These are phyloP conservation scores for Candida piceae DNA, from an alignment of 805 yeast species.

Conservation along the genomic window DNA sequence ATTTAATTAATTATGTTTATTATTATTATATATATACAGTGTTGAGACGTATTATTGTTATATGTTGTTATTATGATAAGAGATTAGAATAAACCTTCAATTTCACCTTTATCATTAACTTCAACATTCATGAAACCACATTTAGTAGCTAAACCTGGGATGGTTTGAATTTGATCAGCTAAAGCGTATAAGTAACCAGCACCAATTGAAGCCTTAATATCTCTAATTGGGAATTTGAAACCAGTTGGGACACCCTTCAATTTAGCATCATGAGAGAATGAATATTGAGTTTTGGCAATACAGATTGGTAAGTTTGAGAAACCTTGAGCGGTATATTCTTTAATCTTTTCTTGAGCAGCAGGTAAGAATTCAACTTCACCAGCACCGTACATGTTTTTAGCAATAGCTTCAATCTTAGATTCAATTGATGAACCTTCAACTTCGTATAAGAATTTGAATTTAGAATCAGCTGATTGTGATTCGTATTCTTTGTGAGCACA, in stretches of 20 bases:
- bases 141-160: conserved; percentile 95
- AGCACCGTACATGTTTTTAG: conserved; percentile 91
- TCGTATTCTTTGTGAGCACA: conserved; percentile 49
- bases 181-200: conserved; percentile 95
- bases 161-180: conserved; percentile 95
- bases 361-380: conserved; percentile 75
- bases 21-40: too few relatives aligned
- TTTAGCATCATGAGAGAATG: conserved; percentile 87
- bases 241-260: conserved; percentile 95
- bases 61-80: too few relatives aligned
- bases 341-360: conserved; percentile 75
- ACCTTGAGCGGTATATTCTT: conserved; percentile 79
- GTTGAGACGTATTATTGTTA: too few relatives aligned
- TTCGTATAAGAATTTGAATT: conserved; percentile 63
- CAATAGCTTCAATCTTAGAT: conserved; percentile 73
- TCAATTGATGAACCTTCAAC: conserved; percentile 64
- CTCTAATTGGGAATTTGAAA: conserved; percentile 90
- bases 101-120: conserved; percentile 83
- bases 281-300: conserved; percentile 96
- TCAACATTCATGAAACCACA: conserved; percentile 97
- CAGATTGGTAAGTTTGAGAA: conserved; percentile 90
- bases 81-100: conserved; percentile 78
- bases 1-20: too few relatives aligned
- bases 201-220: conserved; percentile 90
- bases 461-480: conserved; percentile 28